A percentile compares a stretch with the other conserved stretches of the same genome.
Evolutionary conservation across 2,329 filamentous ascomycete species (phyloP).

Genomic region (Didymella lethalis): DNA sequence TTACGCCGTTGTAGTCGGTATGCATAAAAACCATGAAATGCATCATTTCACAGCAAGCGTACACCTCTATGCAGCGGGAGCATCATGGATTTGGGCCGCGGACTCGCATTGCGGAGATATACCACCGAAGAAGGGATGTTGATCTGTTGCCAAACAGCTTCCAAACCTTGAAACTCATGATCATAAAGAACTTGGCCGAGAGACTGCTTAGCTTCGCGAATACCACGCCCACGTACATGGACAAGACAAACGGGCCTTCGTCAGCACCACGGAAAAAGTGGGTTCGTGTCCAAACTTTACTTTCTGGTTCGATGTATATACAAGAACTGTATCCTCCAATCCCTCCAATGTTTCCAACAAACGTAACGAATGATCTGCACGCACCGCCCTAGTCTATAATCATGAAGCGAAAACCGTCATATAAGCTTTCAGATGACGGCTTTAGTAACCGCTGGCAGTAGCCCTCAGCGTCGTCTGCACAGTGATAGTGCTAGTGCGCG

Average conservation of each 20-base stretch:
- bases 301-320: constrained; percentile 14
- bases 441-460: constrained; percentile 11
- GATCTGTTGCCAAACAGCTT: background rate
- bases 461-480: constrained; percentile 16
- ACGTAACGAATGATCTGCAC: constrained; percentile 10
- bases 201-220: background rate
- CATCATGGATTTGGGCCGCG: background rate
- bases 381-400: constrained; percentile 7
- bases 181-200: background rate
- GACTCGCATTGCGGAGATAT: background rate
- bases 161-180: background rate
- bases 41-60: background rate
- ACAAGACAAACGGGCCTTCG: background rate
- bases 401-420: background rate
- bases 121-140: background rate
- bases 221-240: no score
- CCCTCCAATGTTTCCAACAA: constrained; percentile 1
- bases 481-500: constrained; percentile 38
- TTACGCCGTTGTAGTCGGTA: constrained; percentile 10
- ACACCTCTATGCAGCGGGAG: background rate
- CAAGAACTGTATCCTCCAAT: constrained; percentile 8
- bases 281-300: background rate
- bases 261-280: background rate
- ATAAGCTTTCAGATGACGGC: background rate
- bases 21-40: background rate